phyloP scores from a whole-genome alignment of 331 rosid species.

The Telfairia occidentalis region DNA sequence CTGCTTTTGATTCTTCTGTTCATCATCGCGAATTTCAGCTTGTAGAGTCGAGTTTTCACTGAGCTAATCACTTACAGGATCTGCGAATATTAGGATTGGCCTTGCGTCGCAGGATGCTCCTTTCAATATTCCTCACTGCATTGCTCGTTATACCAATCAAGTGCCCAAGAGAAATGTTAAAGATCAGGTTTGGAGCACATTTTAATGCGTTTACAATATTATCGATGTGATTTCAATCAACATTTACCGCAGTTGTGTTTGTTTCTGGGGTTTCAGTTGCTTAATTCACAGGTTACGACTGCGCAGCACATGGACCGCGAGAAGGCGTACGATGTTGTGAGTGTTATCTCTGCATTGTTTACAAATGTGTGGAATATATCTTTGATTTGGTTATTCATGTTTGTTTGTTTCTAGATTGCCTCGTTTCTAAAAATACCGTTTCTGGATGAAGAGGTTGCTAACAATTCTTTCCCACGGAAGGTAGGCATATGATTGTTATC shows the following conservation, averaged over 20 bases:
- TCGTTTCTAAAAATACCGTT: constrained; percentile 71
- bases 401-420: constrained; percentile 37
- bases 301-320: constrained; percentile 73
- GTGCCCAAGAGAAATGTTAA: constrained; percentile 55
- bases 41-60: not conserved
- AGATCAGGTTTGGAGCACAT: constrained; percentile 57
- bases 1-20: not conserved
- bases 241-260: constrained; percentile 4
- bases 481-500: constrained; percentile 27
- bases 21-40: not conserved
- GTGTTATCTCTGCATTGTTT: constrained; percentile 23
- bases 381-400: constrained; percentile 11
- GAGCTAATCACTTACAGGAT: constrained; percentile 32
- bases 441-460: constrained; percentile 69
- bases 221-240: not conserved
- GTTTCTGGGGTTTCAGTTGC: constrained; percentile 47
- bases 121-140: constrained; percentile 68
- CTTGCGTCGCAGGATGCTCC: constrained; percentile 81
- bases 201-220: not conserved
- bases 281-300: constrained; percentile 57
- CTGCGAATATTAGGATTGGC: constrained; percentile 77
- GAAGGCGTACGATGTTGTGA: constrained; percentile 77
- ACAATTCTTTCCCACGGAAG: constrained; percentile 74
- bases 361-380: not conserved
- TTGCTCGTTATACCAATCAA: constrained; percentile 65